These are phyloP conservation scores for Polychytrium aggregatum DNA, from an alignment of 192 early-diverging fungal genomes.

Conservation along the genomic window DNA sequence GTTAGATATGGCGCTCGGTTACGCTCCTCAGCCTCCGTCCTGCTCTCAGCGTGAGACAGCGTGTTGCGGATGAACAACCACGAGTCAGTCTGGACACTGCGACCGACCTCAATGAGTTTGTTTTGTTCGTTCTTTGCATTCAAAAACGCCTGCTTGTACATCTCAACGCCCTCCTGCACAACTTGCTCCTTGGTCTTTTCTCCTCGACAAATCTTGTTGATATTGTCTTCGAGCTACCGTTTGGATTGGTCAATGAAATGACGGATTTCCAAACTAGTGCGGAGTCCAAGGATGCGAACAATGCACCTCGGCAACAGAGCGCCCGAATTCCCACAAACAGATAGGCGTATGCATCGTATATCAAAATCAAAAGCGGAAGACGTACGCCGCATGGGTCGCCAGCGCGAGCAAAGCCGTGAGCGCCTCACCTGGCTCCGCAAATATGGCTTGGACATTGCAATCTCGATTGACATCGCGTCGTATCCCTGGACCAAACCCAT, in stretches of 20 bases:
- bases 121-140: conserved; percentile 34
- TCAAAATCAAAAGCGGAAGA: no score
- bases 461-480: conserved; percentile 73
- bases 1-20: no score
- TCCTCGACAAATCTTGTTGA: conserved; percentile 65
- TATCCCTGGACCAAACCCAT: conserved; percentile 79
- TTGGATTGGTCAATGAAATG: neutral
- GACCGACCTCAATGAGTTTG: conserved; percentile 33
- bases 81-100: no score
- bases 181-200: conserved; percentile 53
- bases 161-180: conserved; percentile 45
- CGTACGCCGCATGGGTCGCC: no score
- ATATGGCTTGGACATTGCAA: conserved; percentile 78
- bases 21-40: no score
- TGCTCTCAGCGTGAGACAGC: no score
- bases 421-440: conserved; percentile 59
- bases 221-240: conserved; percentile 64
- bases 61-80: no score
- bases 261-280: no score
- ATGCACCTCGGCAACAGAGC: neutral
- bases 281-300: no score
- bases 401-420: neutral
- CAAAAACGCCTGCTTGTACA: conserved; percentile 65
- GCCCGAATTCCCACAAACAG: neutral
- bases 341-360: neutral